Conservation (phyloP, 1,284 basidiomycete species). For the Sphaerobolus stellatus region DNA sequence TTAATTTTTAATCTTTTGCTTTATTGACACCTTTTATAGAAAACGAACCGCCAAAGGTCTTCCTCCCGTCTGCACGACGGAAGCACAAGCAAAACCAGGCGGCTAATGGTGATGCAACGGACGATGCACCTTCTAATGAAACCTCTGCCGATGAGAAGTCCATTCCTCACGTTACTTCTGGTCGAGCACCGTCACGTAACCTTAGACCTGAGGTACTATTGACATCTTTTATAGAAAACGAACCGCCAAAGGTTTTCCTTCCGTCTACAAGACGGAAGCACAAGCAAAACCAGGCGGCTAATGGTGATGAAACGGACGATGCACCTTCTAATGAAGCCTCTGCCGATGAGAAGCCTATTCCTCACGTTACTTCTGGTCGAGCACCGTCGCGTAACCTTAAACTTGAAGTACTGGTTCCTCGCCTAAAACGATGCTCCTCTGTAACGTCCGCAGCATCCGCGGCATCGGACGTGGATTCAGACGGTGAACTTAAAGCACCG, state of each 20-base stretch:
- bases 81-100: conserved; percentile 71
- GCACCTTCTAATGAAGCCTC: no score
- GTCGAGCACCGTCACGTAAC: background rate
- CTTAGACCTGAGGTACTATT: conserved; percentile 2
- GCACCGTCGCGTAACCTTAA: background rate
- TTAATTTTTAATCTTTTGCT: conserved; percentile 2
- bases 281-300: conserved; percentile 63
- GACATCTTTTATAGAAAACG: conserved; percentile 36
- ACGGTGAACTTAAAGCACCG: conserved; percentile 1
- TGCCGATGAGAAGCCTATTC: no score
- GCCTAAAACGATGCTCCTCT: background rate
- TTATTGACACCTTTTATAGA: conserved; percentile 26
- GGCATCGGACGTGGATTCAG: background rate
- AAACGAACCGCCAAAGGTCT: conserved; percentile 46
- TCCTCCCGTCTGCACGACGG: conserved; percentile 62
- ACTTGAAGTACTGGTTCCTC: background rate
- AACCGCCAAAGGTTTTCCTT: conserved; percentile 46
- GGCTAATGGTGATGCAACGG: conserved; percentile 42
- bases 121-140: no score
- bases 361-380: no score
- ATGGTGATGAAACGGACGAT: no score
- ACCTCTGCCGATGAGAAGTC: no score
- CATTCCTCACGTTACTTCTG: no score
- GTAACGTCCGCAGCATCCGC: background rate
- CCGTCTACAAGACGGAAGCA: conserved; percentile 72